Evolutionary conservation across 352 stramenopile genomes (phyloP).

Genomic region (Salisapilia sapeloensis): DNA sequence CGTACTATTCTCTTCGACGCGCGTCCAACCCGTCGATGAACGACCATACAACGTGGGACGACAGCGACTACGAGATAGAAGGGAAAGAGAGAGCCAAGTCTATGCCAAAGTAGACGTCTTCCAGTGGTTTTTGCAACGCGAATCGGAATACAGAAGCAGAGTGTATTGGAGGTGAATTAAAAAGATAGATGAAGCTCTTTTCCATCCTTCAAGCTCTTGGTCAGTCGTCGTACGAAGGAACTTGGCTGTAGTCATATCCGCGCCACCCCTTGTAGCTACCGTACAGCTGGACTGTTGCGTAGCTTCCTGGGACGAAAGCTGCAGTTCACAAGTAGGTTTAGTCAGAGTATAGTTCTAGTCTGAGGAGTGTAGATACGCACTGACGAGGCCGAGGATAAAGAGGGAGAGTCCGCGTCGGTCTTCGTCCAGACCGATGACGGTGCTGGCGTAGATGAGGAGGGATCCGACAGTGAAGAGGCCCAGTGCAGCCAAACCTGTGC

Average conservation of each 20-base stretch:
- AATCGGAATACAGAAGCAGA: too few species aligned
- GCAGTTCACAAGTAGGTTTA: background rate
- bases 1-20: slow-evolving; percentile 19
- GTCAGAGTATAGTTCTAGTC: too few species aligned
- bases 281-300: slow-evolving; percentile 63
- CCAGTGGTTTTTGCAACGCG: too few species aligned
- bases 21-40: too few species aligned
- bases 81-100: too few species aligned
- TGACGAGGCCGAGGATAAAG: slow-evolving; percentile 61
- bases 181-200: too few species aligned
- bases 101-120: too few species aligned
- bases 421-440: slow-evolving; percentile 49
- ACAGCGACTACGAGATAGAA: too few species aligned
- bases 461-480: slow-evolving; percentile 57
- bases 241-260: slow-evolving; percentile 70
- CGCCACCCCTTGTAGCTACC: slow-evolving; percentile 71
- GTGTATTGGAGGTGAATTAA: too few species aligned
- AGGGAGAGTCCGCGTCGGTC: slow-evolving; percentile 60
- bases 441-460: slow-evolving; percentile 62
- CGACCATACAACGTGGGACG: too few species aligned
- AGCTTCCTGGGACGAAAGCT: slow-evolving; percentile 76
- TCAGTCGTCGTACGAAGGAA: slow-evolving; percentile 75
- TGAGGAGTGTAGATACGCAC: slow-evolving; percentile 8
- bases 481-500: slow-evolving; percentile 49
- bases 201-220: background rate